Evolutionary conservation across 2,329 filamentous ascomycete species (phyloP), one percentile per base, ranked within the genome.

Genomic region (Teratosphaeria epicoccoides): DNA sequence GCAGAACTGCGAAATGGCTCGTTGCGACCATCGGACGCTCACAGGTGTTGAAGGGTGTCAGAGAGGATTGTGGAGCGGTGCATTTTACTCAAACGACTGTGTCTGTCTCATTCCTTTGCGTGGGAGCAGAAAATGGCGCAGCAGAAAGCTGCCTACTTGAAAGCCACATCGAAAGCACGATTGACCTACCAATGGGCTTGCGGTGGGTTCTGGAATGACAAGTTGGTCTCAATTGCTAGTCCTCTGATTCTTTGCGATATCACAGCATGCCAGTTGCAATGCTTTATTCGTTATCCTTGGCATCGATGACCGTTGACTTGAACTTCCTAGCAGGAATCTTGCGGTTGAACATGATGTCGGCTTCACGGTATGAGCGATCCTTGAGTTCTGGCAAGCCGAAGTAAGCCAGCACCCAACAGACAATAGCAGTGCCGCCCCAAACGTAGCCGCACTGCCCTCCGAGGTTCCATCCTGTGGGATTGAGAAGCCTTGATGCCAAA

Each of bases 401-500:
- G 60, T 65, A 74, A 2, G 71, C 71, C 56, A 61, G 57, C 4
- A 73, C 46, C 62, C 65, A 71, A 57, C 70, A 73, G 9, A 74
- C 63, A 3, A 62, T 24, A 4, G 70, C 70, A 4, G 73, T 74
- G 1, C 67, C 61, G 2, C 69, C 73, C 73, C 72, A 76, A n/a
- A 76, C 68, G 52, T 71, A 75, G 2, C 72, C 73, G 52, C 71
- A 74, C 64, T 75, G 74, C 28, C 72, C 73, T n/a, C 48, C 55
- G 17, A 61, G 44, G 48, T 69, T 63, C 68, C 68, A 71, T 1
- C 61, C 61, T 1, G 64, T 61, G 2, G 59, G 59, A 46, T 62
- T 60, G 44, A 63, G 52, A 54, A 64, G 50, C 14, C 49, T 46
- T 4, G 52, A 55, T 22, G 57, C 52, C 28, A 59, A 24, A 45